Base-by-base conservation (phyloP, 768 basidiomycete genomes). In the Tylopilus plumbeoviolaceoides region DNA sequence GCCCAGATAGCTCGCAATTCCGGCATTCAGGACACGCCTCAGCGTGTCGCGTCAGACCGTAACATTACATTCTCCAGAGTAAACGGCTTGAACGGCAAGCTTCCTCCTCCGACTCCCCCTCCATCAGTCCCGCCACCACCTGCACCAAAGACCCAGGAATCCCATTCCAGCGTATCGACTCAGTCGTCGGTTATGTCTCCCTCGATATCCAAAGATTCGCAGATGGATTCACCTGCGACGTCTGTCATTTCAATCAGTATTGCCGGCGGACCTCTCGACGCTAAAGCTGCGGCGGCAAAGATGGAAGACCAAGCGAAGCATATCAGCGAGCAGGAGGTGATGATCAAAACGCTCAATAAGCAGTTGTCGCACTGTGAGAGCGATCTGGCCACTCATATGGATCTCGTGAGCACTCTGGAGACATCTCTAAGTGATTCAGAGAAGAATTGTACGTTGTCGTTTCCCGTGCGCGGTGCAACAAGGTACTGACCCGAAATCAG, bases 291-390 rank as follows among this genome's bases (percentile, higher is more conserved):
- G 6, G 59, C 71, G 2, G 73, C 70, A 40, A 82, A 81, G 62
- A 60, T 93, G 8, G 89, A 90, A 62, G 82, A 88, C 55, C 89
- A 89, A 68, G 69, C 80, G 18, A 88, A 86, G 62, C 83, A 80
- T 43, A 72, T 93, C 35, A 88, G 83, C 12, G 92, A 95, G 73
- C 88, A 91, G 65, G 88, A 91, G 60, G 81, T 78, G 47, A 94
- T 92, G 87, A 91, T 95, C 73, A 89, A 91, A 71, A 93, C 89
- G 21, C 79, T 97, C 56, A 94, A 93, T 71, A 94, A 95, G 69
- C 92, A 94, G 69, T 68, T 97, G 44, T 84, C 83, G n/a, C 93
- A 95, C 67, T 94, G 91, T 64, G 94, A 97, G 72, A 82, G 79
- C 56, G 93, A 97, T 70, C 75, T 95, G 57, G 89, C 94, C 60